Conservation (phyloP, 2,329 filamentous ascomycete genomes). For the Cladophialophora chaetospira region DNA sequence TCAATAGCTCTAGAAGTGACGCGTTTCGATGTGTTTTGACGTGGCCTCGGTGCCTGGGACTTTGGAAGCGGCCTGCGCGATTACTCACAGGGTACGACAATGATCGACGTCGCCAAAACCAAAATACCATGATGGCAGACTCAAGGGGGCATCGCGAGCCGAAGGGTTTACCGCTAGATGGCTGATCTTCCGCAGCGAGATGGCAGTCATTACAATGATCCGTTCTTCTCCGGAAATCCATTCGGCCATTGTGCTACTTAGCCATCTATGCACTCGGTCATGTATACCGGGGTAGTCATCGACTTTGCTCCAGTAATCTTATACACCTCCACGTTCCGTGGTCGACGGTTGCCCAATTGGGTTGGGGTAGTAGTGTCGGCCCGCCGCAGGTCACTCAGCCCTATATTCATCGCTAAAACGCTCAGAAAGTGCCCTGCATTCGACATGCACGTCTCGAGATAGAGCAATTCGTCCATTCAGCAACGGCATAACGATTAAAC, state of each 20-base stretch:
- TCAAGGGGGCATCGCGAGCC: neutral
- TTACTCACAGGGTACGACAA: neutral
- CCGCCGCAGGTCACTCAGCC: neutral
- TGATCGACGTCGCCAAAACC: neutral
- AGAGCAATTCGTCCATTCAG: too few relatives aligned
- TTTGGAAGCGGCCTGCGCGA: neutral
- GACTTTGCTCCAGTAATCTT: too few relatives aligned
- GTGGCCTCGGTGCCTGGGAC: too few relatives aligned
- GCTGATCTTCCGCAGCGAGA: neutral
- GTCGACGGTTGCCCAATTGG: neutral
- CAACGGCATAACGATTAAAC: too few relatives aligned
- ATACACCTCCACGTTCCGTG: too few relatives aligned
- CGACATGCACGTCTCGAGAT: neutral
- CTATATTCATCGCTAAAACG: neutral
- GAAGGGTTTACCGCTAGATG: neutral
- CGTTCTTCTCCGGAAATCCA: neutral
- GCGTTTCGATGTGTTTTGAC: too few relatives aligned
- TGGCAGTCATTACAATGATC: neutral
- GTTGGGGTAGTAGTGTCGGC: neutral
- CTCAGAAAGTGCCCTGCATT: neutral
- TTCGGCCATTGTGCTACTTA: too few relatives aligned
- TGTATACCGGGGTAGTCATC: neutral
- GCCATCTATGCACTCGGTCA: too few relatives aligned
- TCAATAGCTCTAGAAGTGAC: too few relatives aligned
- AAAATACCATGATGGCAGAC: slow-evolving; percentile 9